A percentile compares a stretch with the other conserved stretches of the same genome.
phyloP scores from a whole-genome alignment of 306 rosid species.

The Sicyos baderoa region DNA sequence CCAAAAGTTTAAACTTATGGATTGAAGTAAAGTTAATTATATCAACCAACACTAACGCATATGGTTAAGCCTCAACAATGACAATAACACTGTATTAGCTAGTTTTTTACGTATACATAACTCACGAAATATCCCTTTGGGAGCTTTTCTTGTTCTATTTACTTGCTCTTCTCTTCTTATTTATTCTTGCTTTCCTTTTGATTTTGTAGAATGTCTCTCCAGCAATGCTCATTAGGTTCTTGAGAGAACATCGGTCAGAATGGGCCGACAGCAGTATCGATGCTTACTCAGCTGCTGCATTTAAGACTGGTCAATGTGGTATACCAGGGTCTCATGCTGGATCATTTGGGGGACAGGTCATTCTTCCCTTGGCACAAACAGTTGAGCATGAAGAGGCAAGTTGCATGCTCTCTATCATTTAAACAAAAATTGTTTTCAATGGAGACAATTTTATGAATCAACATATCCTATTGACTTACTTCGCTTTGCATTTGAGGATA shows the following conservation, averaged over 20 bases:
- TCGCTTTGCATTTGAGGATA: neutral
- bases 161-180: neutral
- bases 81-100: neutral
- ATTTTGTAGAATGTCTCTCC: conserved; percentile 84
- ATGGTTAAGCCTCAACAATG: no score
- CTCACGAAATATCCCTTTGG: neutral
- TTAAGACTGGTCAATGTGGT: conserved; percentile 77
- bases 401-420: neutral
- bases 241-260: conserved; percentile 92
- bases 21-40: no score
- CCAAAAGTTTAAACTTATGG: no score
- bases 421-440: no score
- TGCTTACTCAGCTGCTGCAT: conserved; percentile 91
- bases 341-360: conserved; percentile 84
- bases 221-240: conserved; percentile 80
- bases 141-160: neutral
- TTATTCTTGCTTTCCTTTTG: conserved; percentile 18
- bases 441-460: no score
- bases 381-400: conserved; percentile 96
- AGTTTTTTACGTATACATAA: no score
- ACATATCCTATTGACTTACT: no score
- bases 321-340: conserved; percentile 61
- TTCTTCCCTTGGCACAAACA: conserved; percentile 94
- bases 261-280: conserved; percentile 99
- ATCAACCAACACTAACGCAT: no score